These are phyloP conservation scores for Exophiala calicioides DNA, from an alignment of 2,329 filamentous ascomycete genomes.

Conservation along the genomic window DNA sequence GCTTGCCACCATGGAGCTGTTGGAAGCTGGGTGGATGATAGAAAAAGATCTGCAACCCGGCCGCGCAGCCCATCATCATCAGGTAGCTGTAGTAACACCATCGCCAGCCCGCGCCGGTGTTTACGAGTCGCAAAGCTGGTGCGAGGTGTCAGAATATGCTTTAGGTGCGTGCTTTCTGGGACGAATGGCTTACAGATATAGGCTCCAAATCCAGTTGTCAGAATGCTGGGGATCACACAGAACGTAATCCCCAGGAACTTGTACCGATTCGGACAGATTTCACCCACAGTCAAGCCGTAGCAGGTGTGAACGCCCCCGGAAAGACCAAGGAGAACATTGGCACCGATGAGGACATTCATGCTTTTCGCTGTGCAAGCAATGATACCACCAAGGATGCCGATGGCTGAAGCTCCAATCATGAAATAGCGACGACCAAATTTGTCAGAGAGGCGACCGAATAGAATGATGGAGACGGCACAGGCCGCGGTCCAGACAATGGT, in stretches of 20 bases:
- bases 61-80: constrained; percentile 34
- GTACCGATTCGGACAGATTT: constrained; percentile 7
- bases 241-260: not conserved
- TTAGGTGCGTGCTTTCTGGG: too few species aligned
- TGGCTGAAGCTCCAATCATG: too few species aligned
- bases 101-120: constrained; percentile 5
- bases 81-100: constrained; percentile 49
- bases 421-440: too few species aligned
- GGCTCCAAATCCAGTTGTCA: constrained; percentile 22
- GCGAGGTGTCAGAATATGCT: too few species aligned
- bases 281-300: constrained; percentile 19
- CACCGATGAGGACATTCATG: too few species aligned
- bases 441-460: too few species aligned
- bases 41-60: constrained; percentile 41
- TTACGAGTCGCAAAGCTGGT: too few species aligned
- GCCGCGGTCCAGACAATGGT: too few species aligned
- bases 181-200: constrained; percentile 8
- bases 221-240: constrained; percentile 12
- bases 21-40: constrained; percentile 46
- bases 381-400: too few species aligned
- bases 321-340: constrained; percentile 12
- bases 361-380: too few species aligned
- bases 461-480: too few species aligned
- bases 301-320: constrained; percentile 9
- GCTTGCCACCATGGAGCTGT: constrained; percentile 42